Evolutionary conservation across 177 flowering plant genomes (phyloP), one percentile per base, ranked within the genome.

Genomic region (Telopea speciosissima): DNA sequence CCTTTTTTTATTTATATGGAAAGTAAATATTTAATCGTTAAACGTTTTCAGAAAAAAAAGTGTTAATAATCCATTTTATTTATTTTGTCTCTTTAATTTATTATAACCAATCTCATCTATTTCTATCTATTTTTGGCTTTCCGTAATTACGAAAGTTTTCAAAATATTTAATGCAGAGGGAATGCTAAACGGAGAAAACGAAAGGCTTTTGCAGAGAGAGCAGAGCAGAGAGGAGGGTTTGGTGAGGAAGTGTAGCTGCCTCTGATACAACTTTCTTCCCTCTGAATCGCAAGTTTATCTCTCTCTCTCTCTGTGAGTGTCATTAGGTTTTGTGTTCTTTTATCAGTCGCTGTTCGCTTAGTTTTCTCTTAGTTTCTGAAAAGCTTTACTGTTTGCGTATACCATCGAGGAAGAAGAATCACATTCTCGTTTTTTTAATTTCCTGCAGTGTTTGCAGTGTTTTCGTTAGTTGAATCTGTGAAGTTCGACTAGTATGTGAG

Each of bases 151-250:
- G 13, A 11, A 11, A 24, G 31, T 17, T 63, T 26, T 52, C 62
- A 25, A 60, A 61, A 26, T 33, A 42, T 60, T 60, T 42, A 56
- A 60, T 40, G 54, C 42, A 63, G 68, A 63, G 73, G 61, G 73
- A 63, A 71, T 25, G 21, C 49, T 16, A 63, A 24, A 13, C 17
- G 19, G 7, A 2, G 17, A 12, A 49, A 49, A 13, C 54, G 17
- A 49, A 49, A 49, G 54, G 1, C 1, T 49, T 49, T 49, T 36
- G 54, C 54, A 49, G 54, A 36, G 54, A 36, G 40, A 28, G 3
- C 31, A 28, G 2, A 28, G 31, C 31, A 28, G 31, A 28, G 31
- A 28, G 4, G 31, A 28, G 40, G 40, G 40, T 36, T 36, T 36
- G 7, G 8, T 36, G 33, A 36, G 40, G 40, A 8, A 36, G 1